Base-by-base conservation (phyloP, 2,329 filamentous ascomycete genomes). In the Colletotrichum lupini region DNA sequence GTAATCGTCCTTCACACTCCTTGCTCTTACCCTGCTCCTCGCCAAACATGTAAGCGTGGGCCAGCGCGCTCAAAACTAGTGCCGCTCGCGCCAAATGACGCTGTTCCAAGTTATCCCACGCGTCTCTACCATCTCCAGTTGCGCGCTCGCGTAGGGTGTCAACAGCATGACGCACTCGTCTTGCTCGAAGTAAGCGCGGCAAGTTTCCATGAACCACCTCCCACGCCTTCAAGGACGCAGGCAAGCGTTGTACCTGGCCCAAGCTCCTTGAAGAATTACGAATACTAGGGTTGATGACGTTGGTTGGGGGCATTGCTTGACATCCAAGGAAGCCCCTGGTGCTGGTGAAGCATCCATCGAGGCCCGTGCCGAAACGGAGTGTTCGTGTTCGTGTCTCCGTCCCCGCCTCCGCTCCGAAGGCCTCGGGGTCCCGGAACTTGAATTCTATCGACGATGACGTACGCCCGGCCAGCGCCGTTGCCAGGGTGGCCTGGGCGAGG, bases 31-130 rank as follows among this genome's bases (percentile, higher is more conserved):
- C n/a, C 35, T 64, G 58, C 7, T 59, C 60, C 60, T 57, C 42
- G 9, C 67, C 67, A 35, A 65, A 73, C 67, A 70, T 73, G 42
- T 70, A 73, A 8, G 70, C 70, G 46, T 73, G 70, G 5, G 70
- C 66, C 59, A 73, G 55, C 26, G 67, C 59, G 46, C 70, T 73
- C 35, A 73, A 22, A 4, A 73, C 60, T 3, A 73, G 46, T 11
- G 70, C 70, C 5, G 70, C 70, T 56, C 70, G 42, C 8, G 70
- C 35, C 16, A 73, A 55, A 16, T 73, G 70, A 9, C 60, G 22
- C 14, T 64, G 55, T 37, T 73, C 59, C 19, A 73, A 5, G 46
- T 57, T 42, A 61, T 61, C 22, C 70, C 70, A 73, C 8, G 59
- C 22, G 19, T 56, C 42, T 37, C 19, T 30, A 2, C 19, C 60